Conservation (phyloP, 1,284 basidiomycete species). For the Moniliophthora roreri region DNA sequence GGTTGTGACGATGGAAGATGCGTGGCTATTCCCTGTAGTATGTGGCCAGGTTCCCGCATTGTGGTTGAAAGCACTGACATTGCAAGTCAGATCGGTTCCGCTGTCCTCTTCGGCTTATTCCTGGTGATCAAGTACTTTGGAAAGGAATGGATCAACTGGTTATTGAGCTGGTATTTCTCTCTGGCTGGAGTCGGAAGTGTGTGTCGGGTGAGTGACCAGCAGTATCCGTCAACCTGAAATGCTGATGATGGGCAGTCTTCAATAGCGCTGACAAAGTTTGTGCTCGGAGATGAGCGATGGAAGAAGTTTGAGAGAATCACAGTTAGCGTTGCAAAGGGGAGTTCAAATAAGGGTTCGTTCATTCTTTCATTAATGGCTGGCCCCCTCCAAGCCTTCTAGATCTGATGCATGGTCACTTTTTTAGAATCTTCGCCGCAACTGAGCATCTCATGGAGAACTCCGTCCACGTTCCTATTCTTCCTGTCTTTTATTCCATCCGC, state of each 20-base stretch:
- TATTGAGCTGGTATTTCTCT: slow-evolving; percentile 79
- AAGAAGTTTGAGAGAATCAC: slow-evolving; percentile 13
- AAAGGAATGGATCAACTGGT: slow-evolving; percentile 79
- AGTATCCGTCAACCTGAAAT: neutral
- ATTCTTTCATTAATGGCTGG: neutral
- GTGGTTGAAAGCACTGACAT: neutral
- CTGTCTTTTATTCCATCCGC: slow-evolving; percentile 67
- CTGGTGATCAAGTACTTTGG: slow-evolving; percentile 76
- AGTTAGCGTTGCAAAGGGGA: slow-evolving; percentile 9
- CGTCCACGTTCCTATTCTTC: slow-evolving; percentile 65
- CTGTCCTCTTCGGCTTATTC: slow-evolving; percentile 67
- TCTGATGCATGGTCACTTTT: too few relatives aligned
- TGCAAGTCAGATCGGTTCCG: slow-evolving; percentile 59
- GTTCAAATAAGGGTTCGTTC: slow-evolving; percentile 3
- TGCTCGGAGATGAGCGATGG: slow-evolving; percentile 29
- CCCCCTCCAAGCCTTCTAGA: neutral
- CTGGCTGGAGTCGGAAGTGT: slow-evolving; percentile 63
- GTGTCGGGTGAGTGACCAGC: slow-evolving; percentile 56
- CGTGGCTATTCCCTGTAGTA: slow-evolving; percentile 77
- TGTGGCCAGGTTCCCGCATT: slow-evolving; percentile 19
- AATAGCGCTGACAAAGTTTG: slow-evolving; percentile 35
- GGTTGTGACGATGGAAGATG: slow-evolving; percentile 61
- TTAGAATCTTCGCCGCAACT: neutral
- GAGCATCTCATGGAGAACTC: slow-evolving; percentile 50
- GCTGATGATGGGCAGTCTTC: slow-evolving; percentile 33